Conservation (phyloP, 306 rosid genomes). For the Begonia fuchsioides region DNA sequence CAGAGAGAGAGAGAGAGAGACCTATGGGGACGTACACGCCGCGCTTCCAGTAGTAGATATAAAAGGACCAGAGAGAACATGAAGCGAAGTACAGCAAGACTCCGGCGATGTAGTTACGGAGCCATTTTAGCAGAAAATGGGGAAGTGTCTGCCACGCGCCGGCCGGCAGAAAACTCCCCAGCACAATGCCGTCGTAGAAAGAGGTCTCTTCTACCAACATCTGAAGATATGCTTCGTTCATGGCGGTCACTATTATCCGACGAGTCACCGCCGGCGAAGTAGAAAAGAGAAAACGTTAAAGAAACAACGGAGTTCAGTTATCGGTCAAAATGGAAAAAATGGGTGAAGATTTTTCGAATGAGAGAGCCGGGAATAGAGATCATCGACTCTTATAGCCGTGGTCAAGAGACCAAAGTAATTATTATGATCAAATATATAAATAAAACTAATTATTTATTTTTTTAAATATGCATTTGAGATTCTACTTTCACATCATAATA, state of each 20-base stretch:
- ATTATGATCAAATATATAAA: too few relatives aligned
- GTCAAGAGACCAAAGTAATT: too few relatives aligned
- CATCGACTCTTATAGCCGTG: too few relatives aligned
- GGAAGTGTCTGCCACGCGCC: conserved; percentile 43
- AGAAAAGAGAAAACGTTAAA: not conserved
- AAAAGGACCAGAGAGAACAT: conserved; percentile 64
- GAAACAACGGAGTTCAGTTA: too few relatives aligned
- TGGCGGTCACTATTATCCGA: not conserved
- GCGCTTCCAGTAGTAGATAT: conserved; percentile 57
- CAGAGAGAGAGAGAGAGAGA: conserved; percentile 7
- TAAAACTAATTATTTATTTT: too few relatives aligned
- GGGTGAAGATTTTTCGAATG: too few relatives aligned
- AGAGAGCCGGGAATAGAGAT: too few relatives aligned
- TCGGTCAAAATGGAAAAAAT: too few relatives aligned
- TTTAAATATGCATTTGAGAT: too few relatives aligned
- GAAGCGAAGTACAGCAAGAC: conserved; percentile 41
- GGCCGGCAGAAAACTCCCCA: conserved; percentile 33
- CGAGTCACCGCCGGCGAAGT: not conserved
- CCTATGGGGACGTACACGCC: conserved; percentile 64
- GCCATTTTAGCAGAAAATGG: conserved; percentile 60
- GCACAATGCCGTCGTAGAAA: conserved; percentile 56
- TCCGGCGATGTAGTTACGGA: conserved; percentile 75
- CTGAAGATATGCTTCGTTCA: conserved; percentile 5
- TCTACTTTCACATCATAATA: too few relatives aligned
- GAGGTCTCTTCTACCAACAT: conserved; percentile 48